Percentiles rank a stretch among this genome's conserved stretches.
Conservation (phyloP, 192 early-diverging fungal genomes). For the Gryganskiella cystojenkinii region DNA sequence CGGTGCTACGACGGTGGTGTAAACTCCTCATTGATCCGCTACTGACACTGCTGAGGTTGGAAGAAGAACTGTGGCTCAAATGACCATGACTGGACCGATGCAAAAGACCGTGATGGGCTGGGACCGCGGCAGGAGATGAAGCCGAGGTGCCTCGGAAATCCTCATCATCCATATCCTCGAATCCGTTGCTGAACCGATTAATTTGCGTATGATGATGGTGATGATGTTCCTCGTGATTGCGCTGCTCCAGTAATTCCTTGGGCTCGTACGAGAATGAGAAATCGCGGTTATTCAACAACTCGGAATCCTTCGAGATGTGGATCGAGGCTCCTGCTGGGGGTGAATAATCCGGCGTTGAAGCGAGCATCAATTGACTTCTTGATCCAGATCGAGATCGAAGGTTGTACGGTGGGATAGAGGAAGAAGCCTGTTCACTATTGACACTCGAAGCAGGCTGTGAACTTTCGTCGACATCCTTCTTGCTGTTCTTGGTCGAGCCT, state of each 20-base stretch:
- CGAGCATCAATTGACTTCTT: slow-evolving; percentile 10
- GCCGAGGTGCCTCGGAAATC: slow-evolving; percentile 21
- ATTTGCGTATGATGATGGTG: slow-evolving; percentile 14
- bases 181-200: neutral
- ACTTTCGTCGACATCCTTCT: neutral
- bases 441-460: slow-evolving; percentile 12
- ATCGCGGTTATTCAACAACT: slow-evolving; percentile 42
- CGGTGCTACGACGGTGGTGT: slow-evolving; percentile 29
- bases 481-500: neutral
- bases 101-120: neutral
- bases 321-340: slow-evolving; percentile 34
- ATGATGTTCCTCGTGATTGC: slow-evolving; percentile 3
- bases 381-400: slow-evolving; percentile 36
- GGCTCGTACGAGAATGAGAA: slow-evolving; percentile 50
- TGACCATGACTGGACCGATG: slow-evolving; percentile 37
- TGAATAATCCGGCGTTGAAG: slow-evolving; percentile 43
- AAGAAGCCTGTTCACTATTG: slow-evolving; percentile 13
- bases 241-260: slow-evolving; percentile 30
- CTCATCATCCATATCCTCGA: slow-evolving; percentile 37
- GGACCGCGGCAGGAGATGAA: neutral
- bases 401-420: slow-evolving; percentile 19
- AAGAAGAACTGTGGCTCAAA: slow-evolving; percentile 15
- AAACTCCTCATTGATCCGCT: slow-evolving; percentile 17
- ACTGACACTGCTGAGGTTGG: slow-evolving; percentile 28
- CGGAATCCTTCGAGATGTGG: slow-evolving; percentile 43